phyloP scores from a whole-genome alignment of 345 rosid genomes.

The Citrus cavaleriei region DNA sequence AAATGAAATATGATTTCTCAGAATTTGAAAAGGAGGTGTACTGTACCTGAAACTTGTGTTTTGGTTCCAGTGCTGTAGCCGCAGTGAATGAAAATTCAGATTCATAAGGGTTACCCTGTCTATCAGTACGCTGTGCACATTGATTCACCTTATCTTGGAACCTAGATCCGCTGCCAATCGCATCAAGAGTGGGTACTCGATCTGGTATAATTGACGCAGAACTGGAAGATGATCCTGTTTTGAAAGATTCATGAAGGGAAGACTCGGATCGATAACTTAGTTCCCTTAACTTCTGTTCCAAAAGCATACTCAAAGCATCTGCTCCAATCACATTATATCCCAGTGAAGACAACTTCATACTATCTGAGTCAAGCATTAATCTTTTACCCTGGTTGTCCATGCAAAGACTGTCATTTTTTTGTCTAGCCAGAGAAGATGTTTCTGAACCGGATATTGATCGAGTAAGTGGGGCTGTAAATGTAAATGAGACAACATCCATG shows the following conservation, averaged over 20 bases:
- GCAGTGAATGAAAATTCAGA: conserved; percentile 26
- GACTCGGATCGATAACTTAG: conserved; percentile 54
- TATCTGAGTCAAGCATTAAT: conserved; percentile 41
- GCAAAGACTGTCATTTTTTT: conserved; percentile 21
- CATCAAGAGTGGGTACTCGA: conserved; percentile 12
- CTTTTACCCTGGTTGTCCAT: conserved; percentile 40
- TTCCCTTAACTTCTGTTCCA: conserved; percentile 86
- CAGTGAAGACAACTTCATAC: conserved; percentile 43
- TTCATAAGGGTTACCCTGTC: conserved; percentile 15
- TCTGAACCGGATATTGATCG: conserved; percentile 36
- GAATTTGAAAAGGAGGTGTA: background rate
- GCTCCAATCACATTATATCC: conserved; percentile 65
- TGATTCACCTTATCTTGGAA: conserved; percentile 19
- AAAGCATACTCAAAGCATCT: conserved; percentile 74
- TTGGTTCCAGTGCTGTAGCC: conserved; percentile 23
- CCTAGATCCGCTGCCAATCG: conserved; percentile 13
- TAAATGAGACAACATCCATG: conserved; percentile 74
- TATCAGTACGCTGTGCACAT: conserved; percentile 9
- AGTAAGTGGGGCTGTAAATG: conserved; percentile 70
- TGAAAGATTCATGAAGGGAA: conserved; percentile 39
- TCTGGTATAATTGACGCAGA: conserved; percentile 30
- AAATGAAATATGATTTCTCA: background rate
- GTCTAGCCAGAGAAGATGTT: conserved; percentile 30
- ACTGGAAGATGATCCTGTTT: conserved; percentile 28
- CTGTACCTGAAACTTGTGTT: conserved; percentile 48